A percentile compares a stretch with the other conserved stretches of the same genome.
Conservation (phyloP, 164 flowering plant genomes). For the Umbellularia californica region DNA sequence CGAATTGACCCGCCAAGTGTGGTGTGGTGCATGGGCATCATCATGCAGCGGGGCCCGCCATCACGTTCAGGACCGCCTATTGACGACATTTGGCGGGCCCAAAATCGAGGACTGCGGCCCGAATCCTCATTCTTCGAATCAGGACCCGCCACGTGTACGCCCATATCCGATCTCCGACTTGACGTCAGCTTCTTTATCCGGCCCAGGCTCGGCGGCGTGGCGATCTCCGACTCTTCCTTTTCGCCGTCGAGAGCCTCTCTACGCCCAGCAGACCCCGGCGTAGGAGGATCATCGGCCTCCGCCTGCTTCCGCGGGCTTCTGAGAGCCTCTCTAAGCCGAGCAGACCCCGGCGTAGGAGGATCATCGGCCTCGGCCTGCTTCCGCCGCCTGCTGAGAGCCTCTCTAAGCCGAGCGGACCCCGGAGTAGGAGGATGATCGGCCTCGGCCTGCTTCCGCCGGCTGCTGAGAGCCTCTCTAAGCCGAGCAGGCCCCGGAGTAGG, state of each 20-base stretch:
- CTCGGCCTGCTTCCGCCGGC: not conserved
- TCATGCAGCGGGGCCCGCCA: too few species aligned
- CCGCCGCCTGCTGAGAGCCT: not conserved
- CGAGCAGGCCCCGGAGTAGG: not conserved
- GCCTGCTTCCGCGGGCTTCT: not conserved
- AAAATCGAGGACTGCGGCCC: not conserved
- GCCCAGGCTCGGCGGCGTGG: not conserved
- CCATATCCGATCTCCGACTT: not conserved
- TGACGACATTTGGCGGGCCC: too few species aligned
- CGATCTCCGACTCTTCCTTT: not conserved
- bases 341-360: not conserved
- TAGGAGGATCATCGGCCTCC: not conserved
- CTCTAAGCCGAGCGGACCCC: not conserved
- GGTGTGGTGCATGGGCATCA: too few species aligned
- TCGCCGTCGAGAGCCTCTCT: not conserved
- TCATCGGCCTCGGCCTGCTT: not conserved
- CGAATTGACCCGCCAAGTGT: too few species aligned
- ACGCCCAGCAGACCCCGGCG: not conserved
- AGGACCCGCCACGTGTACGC: not conserved
- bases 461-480: not conserved
- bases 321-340: not conserved
- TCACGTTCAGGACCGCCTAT: too few species aligned
- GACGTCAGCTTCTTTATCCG: not conserved
- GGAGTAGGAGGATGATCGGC: not conserved
- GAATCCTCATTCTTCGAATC: not conserved